phyloP scores from a whole-genome alignment of 2,329 filamentous ascomycete genomes.

The Aspergillus puulaauensis region DNA sequence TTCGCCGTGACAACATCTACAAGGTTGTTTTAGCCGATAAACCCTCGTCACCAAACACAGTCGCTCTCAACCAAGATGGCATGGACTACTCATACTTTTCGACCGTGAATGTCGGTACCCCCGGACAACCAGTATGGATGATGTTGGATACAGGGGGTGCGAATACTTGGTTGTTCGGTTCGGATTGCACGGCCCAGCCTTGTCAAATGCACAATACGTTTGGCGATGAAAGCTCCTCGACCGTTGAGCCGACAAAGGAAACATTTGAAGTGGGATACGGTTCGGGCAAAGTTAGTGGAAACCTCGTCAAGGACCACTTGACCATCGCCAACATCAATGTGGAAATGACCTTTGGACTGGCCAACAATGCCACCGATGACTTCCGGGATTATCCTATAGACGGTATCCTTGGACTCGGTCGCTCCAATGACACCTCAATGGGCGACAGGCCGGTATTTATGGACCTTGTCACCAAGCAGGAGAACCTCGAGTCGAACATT shows the following conservation, averaged over 20 bases:
- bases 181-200: slow-evolving; percentile 63
- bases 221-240: slow-evolving; percentile 64
- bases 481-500: slow-evolving; percentile 62
- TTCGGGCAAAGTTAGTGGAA: slow-evolving; percentile 70
- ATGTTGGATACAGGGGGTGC: slow-evolving; percentile 56
- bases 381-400: slow-evolving; percentile 81
- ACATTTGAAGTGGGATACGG: slow-evolving; percentile 72
- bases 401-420: slow-evolving; percentile 78
- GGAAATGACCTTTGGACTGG: slow-evolving; percentile 69
- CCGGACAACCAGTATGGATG: slow-evolving; percentile 52
- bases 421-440: slow-evolving; percentile 54
- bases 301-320: slow-evolving; percentile 65
- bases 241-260: slow-evolving; percentile 54
- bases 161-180: slow-evolving; percentile 82
- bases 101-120: slow-evolving; percentile 50
- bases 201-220: slow-evolving; percentile 72
- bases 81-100: slow-evolving; percentile 57
- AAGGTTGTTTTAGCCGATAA: slow-evolving; percentile 41
- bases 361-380: slow-evolving; percentile 68
- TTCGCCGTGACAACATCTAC: slow-evolving; percentile 50
- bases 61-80: slow-evolving; percentile 55
- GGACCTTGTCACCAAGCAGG: slow-evolving; percentile 57
- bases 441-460: slow-evolving; percentile 62
- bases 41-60: slow-evolving; percentile 46
- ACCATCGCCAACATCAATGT: slow-evolving; percentile 65